Percentiles rank a stretch among this genome's conserved stretches.
phyloP scores from a whole-genome alignment of 2,329 filamentous ascomycete genomes.

The Aspergillus sp. region DNA sequence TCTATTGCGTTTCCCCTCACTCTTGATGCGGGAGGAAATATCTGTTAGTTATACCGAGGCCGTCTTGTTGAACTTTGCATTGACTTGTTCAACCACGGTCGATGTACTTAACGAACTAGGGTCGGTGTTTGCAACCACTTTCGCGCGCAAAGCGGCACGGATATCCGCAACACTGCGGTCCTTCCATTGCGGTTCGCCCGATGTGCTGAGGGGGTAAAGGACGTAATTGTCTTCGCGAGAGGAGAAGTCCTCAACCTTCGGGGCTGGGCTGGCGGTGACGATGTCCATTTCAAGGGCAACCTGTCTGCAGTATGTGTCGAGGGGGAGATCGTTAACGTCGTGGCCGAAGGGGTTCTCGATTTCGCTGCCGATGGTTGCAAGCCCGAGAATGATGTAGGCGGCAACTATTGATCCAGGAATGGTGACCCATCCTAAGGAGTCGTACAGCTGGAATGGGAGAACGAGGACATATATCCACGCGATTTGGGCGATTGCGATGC shows the following conservation, averaged over 20 bases:
- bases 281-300: conserved; percentile 73
- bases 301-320: conserved; percentile 75
- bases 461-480: conserved; percentile 81
- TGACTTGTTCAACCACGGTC: conserved; percentile 20
- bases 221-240: conserved; percentile 37
- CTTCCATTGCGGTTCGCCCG: conserved; percentile 52
- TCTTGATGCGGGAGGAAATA: neutral
- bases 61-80: conserved; percentile 23
- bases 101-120: conserved; percentile 22
- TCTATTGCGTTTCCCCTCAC: neutral
- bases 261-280: conserved; percentile 61
- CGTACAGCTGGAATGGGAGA: conserved; percentile 76
- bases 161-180: conserved; percentile 50
- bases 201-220: conserved; percentile 41
- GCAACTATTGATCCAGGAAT: conserved; percentile 72
- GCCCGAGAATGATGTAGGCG: conserved; percentile 79
- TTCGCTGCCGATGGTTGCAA: conserved; percentile 73
- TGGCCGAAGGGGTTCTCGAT: conserved; percentile 83
- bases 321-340: conserved; percentile 78
- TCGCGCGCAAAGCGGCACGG: conserved; percentile 40
- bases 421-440: conserved; percentile 66
- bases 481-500: conserved; percentile 81
- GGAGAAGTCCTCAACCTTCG: conserved; percentile 52
- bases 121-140: conserved; percentile 29
- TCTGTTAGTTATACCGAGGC: conserved; percentile 7